Evolutionary conservation across 75 land plant species (phyloP).

Genomic region (Pinus tabuliformis): DNA sequence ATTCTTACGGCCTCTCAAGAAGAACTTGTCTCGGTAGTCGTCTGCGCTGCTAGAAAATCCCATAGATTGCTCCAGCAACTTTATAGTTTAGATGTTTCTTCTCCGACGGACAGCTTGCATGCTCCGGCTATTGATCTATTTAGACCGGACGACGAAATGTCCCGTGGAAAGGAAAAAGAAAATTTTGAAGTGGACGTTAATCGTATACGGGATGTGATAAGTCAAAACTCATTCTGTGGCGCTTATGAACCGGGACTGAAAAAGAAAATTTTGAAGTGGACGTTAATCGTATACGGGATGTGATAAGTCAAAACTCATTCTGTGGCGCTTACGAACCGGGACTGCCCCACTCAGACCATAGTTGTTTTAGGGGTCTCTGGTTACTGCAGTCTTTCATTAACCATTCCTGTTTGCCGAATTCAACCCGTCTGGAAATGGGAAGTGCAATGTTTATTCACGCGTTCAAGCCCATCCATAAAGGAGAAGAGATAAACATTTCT

Average conservation of each 20-base stretch:
- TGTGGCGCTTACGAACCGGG: conserved; percentile 1
- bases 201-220: conserved; percentile 15
- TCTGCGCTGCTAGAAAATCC: conserved; percentile 7
- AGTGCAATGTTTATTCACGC: conserved; percentile 23
- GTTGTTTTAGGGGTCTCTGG: conserved; percentile 16
- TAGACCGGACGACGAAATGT: not conserved
- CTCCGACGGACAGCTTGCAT: not conserved
- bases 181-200: not conserved
- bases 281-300: conserved; percentile 5
- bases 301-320: conserved; percentile 19
- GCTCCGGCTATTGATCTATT: conserved; percentile 7
- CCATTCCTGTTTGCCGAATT: conserved; percentile 31
- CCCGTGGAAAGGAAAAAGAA: not conserved
- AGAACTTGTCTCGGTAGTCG: not conserved
- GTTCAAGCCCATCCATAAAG: not conserved
- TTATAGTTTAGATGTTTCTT: conserved; percentile 6
- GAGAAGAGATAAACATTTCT: conserved; percentile 21
- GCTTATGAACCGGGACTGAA: not conserved
- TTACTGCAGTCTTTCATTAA: conserved; percentile 28
- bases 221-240: conserved; percentile 16
- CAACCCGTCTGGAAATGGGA: conserved; percentile 12
- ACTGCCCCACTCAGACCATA: not conserved
- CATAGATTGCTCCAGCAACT: conserved; percentile 15
- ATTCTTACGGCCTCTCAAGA: not conserved
- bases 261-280: not conserved